Percentiles rank a stretch among this genome's conserved stretches.
Evolutionary conservation across 108 stramenopile species (phyloP).

Genomic region (Mayamaea pseudoterrestris): DNA sequence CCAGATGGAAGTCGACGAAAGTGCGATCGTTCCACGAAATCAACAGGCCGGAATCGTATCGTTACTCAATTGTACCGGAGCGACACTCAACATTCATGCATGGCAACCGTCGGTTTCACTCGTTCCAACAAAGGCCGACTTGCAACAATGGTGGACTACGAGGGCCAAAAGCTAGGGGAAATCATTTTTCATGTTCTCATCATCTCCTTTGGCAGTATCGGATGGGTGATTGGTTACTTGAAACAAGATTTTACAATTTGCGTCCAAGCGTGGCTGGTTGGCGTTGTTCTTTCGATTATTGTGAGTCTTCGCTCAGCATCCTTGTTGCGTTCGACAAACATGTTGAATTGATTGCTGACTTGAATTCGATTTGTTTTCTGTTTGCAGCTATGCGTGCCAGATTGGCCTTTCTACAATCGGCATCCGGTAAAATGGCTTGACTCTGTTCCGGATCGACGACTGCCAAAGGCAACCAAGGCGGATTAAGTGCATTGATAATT

Average conservation of each 20-base stretch:
- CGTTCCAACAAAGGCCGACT: slow-evolving; percentile 1
- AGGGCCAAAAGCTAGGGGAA: slow-evolving; percentile 77
- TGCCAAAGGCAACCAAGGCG: no score
- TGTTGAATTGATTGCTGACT: background rate
- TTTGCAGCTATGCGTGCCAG: slow-evolving; percentile 69
- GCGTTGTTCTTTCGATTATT: slow-evolving; percentile 56
- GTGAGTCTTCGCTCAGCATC: slow-evolving; percentile 33
- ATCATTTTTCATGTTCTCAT: slow-evolving; percentile 80
- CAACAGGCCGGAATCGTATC: no score
- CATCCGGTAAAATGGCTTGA: slow-evolving; percentile 85
- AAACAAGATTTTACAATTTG: slow-evolving; percentile 76
- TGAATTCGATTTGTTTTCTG: slow-evolving; percentile 3
- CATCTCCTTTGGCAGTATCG: slow-evolving; percentile 57
- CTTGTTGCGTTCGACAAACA: background rate
- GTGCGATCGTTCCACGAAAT: no score
- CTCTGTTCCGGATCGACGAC: slow-evolving; percentile 60
- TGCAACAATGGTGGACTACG: slow-evolving; percentile 64
- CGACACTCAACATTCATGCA: no score
- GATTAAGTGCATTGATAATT: no score
- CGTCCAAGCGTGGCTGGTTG: slow-evolving; percentile 77
- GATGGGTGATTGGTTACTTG: slow-evolving; percentile 82
- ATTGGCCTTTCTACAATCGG: slow-evolving; percentile 84
- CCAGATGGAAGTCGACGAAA: no score
- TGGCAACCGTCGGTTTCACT: background rate
- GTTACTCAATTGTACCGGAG: no score